Evolutionary conservation across 495 filamentous ascomycete genomes (phyloP), one percentile per base, ranked within the genome.

Genomic region (Clavariopsis aquatica): DNA sequence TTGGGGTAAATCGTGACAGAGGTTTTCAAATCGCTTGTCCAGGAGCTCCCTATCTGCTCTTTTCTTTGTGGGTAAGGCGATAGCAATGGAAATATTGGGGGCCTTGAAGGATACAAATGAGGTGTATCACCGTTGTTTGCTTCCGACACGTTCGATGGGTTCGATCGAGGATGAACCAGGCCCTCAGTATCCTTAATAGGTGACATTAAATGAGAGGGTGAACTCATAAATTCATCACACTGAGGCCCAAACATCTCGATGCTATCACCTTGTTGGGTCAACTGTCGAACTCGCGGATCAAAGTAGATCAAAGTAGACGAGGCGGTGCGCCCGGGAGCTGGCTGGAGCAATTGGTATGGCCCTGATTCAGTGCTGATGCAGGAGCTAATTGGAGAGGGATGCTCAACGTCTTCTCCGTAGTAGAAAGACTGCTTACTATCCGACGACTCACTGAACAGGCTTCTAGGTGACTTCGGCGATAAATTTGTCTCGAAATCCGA

Each of bases 401-500:
- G 15, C 38, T 58, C 55, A 46, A 12, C 36, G 19, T 47, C 41
- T 22, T 8, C 17, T 22, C 29, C 34, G n/a, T 9, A 10, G 7
- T 3, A 47, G 27, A n/a, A 19, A 17, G 17, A 24, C 22, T 5
- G 10, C 0, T 47, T 36, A 19, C 15, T 23, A 2, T 60, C 57
- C 6, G 27, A 49, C 1, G 43, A 45, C 15, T 49, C 46, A 23
- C 57, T 60, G n/a, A 60, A 60, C 13, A 34, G 15, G 23, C 45
- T 60, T 17, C 27, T 41, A 6, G 57, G 43, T 13, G 57, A 60
- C n/a, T 15, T 5, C 15, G 57, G 51, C 12, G 57, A 51, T 10
- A 26, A 22, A n/a, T 49, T 41, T 10, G 57, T 60, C 8, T 52
- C 57, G 3, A 49, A 41, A 10, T 60, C 57, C 15, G 57, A 49